These are phyloP conservation scores for Phytophthora citrophthora DNA, from an alignment of 352 stramenopile species.

Conservation along the genomic window DNA sequence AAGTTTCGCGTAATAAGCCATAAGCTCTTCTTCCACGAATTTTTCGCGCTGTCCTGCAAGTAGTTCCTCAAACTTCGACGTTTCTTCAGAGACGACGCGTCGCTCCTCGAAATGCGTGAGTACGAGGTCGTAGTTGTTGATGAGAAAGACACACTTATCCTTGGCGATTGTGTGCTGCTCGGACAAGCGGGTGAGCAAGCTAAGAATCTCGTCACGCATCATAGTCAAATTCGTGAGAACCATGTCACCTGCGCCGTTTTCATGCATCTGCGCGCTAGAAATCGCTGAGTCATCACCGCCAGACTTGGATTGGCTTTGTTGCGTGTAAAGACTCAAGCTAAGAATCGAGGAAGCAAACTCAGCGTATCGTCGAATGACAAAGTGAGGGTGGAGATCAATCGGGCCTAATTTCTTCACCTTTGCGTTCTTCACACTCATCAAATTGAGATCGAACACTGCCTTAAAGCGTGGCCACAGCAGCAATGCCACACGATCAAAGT, in stretches of 20 bases:
- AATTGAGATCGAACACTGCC: slow-evolving; percentile 96
- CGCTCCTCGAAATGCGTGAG: slow-evolving; percentile 96
- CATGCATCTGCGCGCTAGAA: slow-evolving; percentile 78
- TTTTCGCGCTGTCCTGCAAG: slow-evolving; percentile 93
- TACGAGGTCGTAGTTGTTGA: slow-evolving; percentile 98
- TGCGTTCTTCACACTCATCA: slow-evolving; percentile 91
- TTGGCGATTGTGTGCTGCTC: slow-evolving; percentile 93
- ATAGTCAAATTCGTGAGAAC: slow-evolving; percentile 92
- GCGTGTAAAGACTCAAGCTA: slow-evolving; percentile 86
- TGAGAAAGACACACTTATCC: slow-evolving; percentile 96
- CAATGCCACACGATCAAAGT: slow-evolving; percentile 96
- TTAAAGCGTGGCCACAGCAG: slow-evolving; percentile 98
- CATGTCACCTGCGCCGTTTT: slow-evolving; percentile 92
- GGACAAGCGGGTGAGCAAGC: slow-evolving; percentile 83
- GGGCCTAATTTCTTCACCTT: slow-evolving; percentile 91
- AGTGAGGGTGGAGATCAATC: slow-evolving; percentile 97
- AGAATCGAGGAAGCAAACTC: slow-evolving; percentile 97
- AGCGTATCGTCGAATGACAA: slow-evolving; percentile 96
- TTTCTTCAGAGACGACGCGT: slow-evolving; percentile 93
- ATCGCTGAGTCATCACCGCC: slow-evolving; percentile 43
- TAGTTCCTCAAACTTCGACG: slow-evolving; percentile 94
- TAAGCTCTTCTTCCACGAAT: slow-evolving; percentile 97
- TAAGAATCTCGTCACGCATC: slow-evolving; percentile 84
- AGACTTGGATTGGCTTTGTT: slow-evolving; percentile 37
- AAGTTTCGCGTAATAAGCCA: slow-evolving; percentile 94